A percentile compares a stretch with the other conserved stretches of the same genome.
Evolutionary conservation across 768 basidiomycete genomes (phyloP).

Genomic region (Leucocoprinus birnbaumii): DNA sequence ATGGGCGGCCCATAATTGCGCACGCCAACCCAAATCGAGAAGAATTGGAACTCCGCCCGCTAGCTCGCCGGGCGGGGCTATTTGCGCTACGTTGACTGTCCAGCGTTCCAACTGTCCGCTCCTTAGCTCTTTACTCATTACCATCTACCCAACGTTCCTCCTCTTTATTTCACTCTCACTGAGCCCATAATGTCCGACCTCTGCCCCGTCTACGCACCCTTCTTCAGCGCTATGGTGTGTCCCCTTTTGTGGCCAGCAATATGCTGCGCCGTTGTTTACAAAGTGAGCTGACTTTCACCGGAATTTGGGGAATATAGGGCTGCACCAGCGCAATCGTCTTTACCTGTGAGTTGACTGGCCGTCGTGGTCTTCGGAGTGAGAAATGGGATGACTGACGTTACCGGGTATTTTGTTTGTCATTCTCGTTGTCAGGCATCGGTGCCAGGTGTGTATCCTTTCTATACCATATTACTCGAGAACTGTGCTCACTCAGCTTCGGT

Average conservation of each 20-base stretch:
- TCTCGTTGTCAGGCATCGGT: conserved; percentile 60
- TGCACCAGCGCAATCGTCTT: conserved; percentile 97
- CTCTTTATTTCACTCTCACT: background rate
- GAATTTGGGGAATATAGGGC: conserved; percentile 49
- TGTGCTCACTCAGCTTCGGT: background rate
- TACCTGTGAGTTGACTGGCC: conserved; percentile 67
- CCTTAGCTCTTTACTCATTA: conserved; percentile 1
- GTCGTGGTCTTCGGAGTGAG: background rate
- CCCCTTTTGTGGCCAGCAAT: background rate
- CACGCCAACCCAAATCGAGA: background rate
- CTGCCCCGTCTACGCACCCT: conserved; percentile 95
- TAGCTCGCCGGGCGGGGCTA: background rate
- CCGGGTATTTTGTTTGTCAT: background rate
- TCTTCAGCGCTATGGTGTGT: conserved; percentile 95
- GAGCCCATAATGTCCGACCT: conserved; percentile 66
- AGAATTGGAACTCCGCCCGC: conserved; percentile 11
- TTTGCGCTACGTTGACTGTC: conserved; percentile 1
- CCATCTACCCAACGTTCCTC: background rate
- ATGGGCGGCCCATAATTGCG: no score
- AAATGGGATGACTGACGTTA: no score
- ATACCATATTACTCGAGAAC: conserved; percentile 4
- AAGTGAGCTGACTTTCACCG: background rate
- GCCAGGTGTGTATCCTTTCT: conserved; percentile 55
- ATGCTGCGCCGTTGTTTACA: conserved; percentile 13
- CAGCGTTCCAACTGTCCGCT: background rate